Conservation (phyloP, 2,329 filamentous ascomycete species). For the Botrytis tulipae region DNA sequence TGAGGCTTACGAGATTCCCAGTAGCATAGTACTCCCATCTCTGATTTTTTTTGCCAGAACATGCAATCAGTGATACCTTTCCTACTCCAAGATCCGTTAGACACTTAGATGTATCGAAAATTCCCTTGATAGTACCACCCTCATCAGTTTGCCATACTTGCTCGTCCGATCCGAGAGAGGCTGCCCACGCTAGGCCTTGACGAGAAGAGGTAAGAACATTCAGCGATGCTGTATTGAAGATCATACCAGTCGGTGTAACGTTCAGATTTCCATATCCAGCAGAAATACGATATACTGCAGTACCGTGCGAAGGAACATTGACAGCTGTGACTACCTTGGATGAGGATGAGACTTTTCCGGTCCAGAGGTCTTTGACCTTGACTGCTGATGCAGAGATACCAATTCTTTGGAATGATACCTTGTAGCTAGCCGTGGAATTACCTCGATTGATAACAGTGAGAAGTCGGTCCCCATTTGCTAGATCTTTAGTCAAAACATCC, state of each 20-base stretch:
- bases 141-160: constrained; percentile 45
- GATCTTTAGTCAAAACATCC: constrained; percentile 48
- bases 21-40: constrained; percentile 46
- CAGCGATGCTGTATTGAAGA: constrained; percentile 49
- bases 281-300: constrained; percentile 44
- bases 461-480: constrained; percentile 48
- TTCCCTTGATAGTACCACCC: constrained; percentile 41
- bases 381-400: constrained; percentile 32
- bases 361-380: constrained; percentile 46
- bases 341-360: constrained; percentile 41
- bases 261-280: constrained; percentile 30
- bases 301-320: constrained; percentile 41
- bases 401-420: constrained; percentile 36
- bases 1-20: constrained; percentile 44
- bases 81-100: constrained; percentile 42
- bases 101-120: constrained; percentile 41
- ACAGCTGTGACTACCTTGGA: constrained; percentile 39
- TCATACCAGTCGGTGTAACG: constrained; percentile 45
- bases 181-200: constrained; percentile 37
- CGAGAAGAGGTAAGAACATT: constrained; percentile 42
- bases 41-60: constrained; percentile 40
- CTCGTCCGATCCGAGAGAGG: constrained; percentile 42
- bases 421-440: constrained; percentile 37
- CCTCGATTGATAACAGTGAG: constrained; percentile 49
- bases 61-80: constrained; percentile 35